A percentile compares a stretch with the other conserved stretches of the same genome.
Evolutionary conservation across 805 yeast species (phyloP).

Genomic region (Torulaspora quercuum): DNA sequence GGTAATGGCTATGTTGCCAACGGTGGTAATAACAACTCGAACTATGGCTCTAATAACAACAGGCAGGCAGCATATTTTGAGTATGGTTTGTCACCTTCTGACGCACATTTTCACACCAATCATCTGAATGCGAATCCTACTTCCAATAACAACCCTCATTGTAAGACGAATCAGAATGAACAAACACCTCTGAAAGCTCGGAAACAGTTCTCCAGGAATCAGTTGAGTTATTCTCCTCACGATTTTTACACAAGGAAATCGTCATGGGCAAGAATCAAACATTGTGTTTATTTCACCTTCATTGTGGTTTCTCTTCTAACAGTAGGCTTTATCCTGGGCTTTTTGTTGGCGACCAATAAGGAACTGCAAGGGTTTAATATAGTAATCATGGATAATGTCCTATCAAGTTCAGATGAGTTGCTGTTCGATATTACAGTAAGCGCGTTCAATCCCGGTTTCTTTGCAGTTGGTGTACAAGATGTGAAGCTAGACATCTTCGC

Average conservation of each 20-base stretch:
- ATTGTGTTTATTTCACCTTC: constrained; percentile 36
- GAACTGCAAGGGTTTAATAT: constrained; percentile 70
- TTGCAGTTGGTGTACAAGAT: constrained; percentile 57
- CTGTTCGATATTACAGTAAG: constrained; percentile 73
- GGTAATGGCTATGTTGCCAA: no score
- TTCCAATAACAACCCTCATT: constrained; percentile 1
- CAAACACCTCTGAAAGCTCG: constrained; percentile 23
- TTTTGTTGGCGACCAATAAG: constrained; percentile 79
- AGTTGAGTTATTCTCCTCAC: constrained; percentile 46
- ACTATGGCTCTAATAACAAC: constrained; percentile 3
- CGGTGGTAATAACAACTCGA: constrained; percentile 7
- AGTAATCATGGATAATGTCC: constrained; percentile 58
- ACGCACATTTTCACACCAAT: constrained; percentile 2
- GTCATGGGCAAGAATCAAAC: constrained; percentile 35
- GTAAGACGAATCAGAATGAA: constrained; percentile 18
- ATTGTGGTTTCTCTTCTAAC: constrained; percentile 49
- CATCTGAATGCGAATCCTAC: background rate
- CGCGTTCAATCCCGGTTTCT: constrained; percentile 85
- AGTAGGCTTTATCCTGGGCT: constrained; percentile 78
- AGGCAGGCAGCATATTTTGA: constrained; percentile 7
- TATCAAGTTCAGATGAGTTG: constrained; percentile 80
- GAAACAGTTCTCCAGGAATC: constrained; percentile 19
- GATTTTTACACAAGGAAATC: constrained; percentile 40
- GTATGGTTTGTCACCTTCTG: constrained; percentile 7
- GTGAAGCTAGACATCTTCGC: constrained; percentile 86